phyloP scores from a whole-genome alignment of 148 eudicot genomes.

The Chenopodium berlandieri region DNA sequence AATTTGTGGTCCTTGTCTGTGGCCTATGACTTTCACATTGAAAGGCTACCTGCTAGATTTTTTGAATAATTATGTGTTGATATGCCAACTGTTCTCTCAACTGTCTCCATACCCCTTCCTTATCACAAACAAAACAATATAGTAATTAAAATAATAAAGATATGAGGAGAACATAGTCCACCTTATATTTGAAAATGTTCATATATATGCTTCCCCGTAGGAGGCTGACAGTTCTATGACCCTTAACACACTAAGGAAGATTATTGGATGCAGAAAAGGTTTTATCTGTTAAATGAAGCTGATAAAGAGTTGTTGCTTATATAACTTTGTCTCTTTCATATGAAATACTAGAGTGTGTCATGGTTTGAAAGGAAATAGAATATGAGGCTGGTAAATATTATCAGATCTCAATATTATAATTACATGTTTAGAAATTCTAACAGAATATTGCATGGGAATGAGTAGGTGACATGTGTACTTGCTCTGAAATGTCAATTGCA shows the following conservation, averaged over 20 bases:
- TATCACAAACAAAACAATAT: too few species aligned
- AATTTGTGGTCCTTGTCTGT: neutral
- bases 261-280: too few species aligned
- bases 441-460: too few species aligned
- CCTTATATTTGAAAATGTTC: neutral
- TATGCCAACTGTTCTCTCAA: too few species aligned
- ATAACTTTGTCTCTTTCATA: neutral
- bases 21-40: neutral
- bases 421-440: neutral
- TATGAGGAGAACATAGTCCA: neutral
- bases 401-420: neutral
- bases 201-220: too few species aligned
- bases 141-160: neutral
- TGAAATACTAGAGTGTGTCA: neutral
- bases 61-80: too few species aligned
- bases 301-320: neutral
- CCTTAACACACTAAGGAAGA: too few species aligned
- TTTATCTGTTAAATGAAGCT: neutral
- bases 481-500: neutral
- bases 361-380: neutral
- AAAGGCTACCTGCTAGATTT: neutral
- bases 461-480: neutral
- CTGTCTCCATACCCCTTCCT: too few species aligned
- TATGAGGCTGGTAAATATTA: neutral
- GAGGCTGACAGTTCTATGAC: too few species aligned